Percentiles rank a stretch among this genome's conserved stretches.
Evolutionary conservation across 1,284 basidiomycete genomes (phyloP).

Genomic region (Rhodotorula sp.): DNA sequence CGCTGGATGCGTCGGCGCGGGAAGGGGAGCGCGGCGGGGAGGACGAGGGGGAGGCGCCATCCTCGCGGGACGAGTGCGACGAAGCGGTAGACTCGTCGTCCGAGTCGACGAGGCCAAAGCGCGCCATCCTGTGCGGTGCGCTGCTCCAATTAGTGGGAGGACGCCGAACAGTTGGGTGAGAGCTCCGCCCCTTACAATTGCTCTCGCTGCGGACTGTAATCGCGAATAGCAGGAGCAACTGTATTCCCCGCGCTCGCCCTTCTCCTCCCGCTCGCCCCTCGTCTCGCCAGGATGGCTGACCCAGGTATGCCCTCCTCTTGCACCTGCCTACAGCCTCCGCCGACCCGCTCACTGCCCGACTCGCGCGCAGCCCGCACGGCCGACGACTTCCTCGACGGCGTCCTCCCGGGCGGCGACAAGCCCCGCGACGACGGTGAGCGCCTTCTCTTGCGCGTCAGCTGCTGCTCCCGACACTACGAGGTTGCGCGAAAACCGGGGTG

Average conservation of each 20-base stretch:
- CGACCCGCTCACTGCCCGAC: background rate
- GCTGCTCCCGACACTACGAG: background rate
- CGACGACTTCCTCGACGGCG: conserved; percentile 18
- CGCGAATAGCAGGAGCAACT: too few relatives aligned
- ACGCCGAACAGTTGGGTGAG: background rate
- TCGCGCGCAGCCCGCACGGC: background rate
- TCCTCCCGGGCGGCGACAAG: conserved; percentile 9
- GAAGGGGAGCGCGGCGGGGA: conserved; percentile 3
- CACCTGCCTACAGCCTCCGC: background rate
- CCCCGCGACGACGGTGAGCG: conserved; percentile 6
- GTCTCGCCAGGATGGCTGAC: background rate
- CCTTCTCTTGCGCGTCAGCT: background rate
- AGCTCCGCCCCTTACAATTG: too few relatives aligned
- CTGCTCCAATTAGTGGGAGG: too few relatives aligned
- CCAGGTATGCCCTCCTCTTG: background rate
- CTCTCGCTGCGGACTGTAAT: too few relatives aligned
- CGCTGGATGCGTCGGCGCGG: conserved; percentile 32
- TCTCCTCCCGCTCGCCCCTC: background rate
- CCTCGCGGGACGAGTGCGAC: background rate
- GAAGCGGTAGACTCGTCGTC: conserved; percentile 16
- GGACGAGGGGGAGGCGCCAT: background rate
- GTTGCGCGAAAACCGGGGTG: too few relatives aligned
- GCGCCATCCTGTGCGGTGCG: conserved; percentile 12
- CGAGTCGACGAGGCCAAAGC: conserved; percentile 36
- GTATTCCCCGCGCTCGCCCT: too few relatives aligned